These are phyloP conservation scores for Lanmaoa rubissima DNA, from an alignment of 768 basidiomycete genomes.

Conservation along the genomic window DNA sequence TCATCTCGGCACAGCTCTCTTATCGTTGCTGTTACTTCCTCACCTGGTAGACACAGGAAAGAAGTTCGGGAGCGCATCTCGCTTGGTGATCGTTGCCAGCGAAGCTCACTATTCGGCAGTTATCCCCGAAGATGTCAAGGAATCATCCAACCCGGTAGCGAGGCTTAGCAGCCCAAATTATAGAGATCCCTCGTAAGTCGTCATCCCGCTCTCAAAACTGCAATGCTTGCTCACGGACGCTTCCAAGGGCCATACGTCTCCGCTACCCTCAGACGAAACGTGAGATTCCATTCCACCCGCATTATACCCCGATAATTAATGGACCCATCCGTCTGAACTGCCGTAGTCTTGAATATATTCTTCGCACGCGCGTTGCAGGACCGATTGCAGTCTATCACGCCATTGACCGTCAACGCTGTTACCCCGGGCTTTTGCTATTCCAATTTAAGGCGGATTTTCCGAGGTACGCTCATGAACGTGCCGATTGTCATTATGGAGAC, in stretches of 20 bases:
- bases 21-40: constrained; percentile 35
- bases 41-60: constrained; percentile 25
- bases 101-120: constrained; percentile 21
- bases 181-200: constrained; percentile 18
- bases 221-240: neutral
- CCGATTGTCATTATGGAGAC: constrained; percentile 4
- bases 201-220: neutral
- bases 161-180: constrained; percentile 24
- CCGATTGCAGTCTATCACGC: constrained; percentile 14
- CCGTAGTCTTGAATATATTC: constrained; percentile 31
- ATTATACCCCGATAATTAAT: neutral
- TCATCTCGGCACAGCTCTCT: constrained; percentile 31
- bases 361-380: constrained; percentile 30
- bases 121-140: constrained; percentile 21
- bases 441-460: constrained; percentile 13
- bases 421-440: constrained; percentile 35
- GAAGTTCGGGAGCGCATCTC: constrained; percentile 19
- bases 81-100: constrained; percentile 35
- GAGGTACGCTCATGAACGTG: neutral
- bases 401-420: constrained; percentile 26
- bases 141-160: constrained; percentile 21
- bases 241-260: constrained; percentile 10
- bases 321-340: neutral
- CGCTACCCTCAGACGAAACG: constrained; percentile 31
- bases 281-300: constrained; percentile 1